phyloP scores from a whole-genome alignment of 371 early-diverging fungal species.

The Nematocida displodere region DNA sequence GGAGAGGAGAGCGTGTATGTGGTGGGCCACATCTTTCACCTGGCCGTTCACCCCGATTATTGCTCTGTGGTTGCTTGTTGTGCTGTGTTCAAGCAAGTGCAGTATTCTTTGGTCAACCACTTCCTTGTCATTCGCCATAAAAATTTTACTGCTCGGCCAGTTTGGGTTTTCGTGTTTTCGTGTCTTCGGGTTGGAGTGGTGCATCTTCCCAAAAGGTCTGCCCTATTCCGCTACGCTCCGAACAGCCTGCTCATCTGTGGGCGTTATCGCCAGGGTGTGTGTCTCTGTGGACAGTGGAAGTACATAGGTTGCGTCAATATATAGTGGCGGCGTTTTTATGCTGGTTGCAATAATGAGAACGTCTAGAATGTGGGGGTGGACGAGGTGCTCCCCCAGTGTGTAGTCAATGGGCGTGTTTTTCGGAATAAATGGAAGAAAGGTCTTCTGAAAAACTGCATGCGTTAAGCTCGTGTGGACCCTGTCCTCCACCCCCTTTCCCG shows the following conservation, averaged over 20 bases:
- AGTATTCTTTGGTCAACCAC: slow-evolving; percentile 11
- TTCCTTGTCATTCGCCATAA: slow-evolving; percentile 15
- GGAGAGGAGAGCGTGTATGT: slow-evolving; percentile 47
- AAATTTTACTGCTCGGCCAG: neutral
- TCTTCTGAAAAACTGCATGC: slow-evolving; percentile 11
- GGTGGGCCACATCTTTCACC: slow-evolving; percentile 37
- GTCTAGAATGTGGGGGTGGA: slow-evolving; percentile 16
- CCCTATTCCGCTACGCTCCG: too few species aligned
- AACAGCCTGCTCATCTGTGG: too few species aligned
- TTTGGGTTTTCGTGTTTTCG: neutral
- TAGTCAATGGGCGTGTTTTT: slow-evolving; percentile 25
- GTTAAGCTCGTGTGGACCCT: neutral
- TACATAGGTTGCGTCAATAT: too few species aligned
- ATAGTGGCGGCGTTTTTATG: neutral
- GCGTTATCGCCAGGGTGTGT: too few species aligned
- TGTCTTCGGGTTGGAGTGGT: too few species aligned
- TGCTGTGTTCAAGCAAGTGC: slow-evolving; percentile 31
- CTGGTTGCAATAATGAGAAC: slow-evolving; percentile 9
- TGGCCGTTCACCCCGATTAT: slow-evolving; percentile 56
- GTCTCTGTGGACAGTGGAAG: too few species aligned
- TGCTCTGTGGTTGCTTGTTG: slow-evolving; percentile 53
- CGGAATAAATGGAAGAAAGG: slow-evolving; percentile 15
- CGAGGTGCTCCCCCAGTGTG: neutral
- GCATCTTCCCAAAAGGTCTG: too few species aligned
- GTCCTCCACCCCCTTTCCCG: neutral